Evolutionary conservation across 2,329 filamentous ascomycete genomes (phyloP).

Genomic region (Rutstroemia sp.): DNA sequence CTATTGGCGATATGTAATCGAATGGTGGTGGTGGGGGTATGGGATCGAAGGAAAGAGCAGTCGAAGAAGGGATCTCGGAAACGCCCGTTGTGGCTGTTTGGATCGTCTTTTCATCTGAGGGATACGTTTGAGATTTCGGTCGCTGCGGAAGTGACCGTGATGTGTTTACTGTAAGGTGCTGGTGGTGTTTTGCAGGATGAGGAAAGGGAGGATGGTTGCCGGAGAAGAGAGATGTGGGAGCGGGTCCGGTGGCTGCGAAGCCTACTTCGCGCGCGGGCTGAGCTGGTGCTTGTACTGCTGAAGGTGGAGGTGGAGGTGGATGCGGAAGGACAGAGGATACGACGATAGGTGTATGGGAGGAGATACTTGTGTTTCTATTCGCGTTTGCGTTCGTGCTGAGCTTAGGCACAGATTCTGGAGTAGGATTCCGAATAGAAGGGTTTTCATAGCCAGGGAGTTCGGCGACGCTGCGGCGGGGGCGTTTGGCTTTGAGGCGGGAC

Average conservation of each 20-base stretch:
- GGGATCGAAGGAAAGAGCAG: not conserved
- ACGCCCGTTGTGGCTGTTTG: not conserved
- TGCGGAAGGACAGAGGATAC: not conserved
- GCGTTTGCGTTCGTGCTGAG: not conserved
- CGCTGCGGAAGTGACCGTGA: not conserved
- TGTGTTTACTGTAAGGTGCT: too few species aligned
- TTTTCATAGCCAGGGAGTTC: slow-evolving; percentile 4
- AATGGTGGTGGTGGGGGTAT: not conserved
- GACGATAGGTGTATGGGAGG: not conserved
- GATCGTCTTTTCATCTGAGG: not conserved
- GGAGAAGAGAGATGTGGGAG: not conserved
- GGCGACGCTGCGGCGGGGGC: not conserved
- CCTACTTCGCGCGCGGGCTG: not conserved
- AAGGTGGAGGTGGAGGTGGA: not conserved
- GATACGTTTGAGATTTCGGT: not conserved
- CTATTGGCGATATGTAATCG: not conserved
- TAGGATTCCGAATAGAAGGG: not conserved
- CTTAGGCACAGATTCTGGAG: too few species aligned
- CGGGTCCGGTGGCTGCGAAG: not conserved
- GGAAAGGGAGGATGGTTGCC: not conserved
- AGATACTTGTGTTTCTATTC: not conserved
- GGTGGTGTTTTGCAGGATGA: not conserved
- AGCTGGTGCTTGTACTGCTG: not conserved
- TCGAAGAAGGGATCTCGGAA: not conserved
- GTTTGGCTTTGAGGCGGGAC: not conserved